Percentiles rank a stretch among this genome's conserved stretches.
Evolutionary conservation across 2,329 filamentous ascomycete genomes (phyloP).

Genomic region (Clonostachys byssicola): DNA sequence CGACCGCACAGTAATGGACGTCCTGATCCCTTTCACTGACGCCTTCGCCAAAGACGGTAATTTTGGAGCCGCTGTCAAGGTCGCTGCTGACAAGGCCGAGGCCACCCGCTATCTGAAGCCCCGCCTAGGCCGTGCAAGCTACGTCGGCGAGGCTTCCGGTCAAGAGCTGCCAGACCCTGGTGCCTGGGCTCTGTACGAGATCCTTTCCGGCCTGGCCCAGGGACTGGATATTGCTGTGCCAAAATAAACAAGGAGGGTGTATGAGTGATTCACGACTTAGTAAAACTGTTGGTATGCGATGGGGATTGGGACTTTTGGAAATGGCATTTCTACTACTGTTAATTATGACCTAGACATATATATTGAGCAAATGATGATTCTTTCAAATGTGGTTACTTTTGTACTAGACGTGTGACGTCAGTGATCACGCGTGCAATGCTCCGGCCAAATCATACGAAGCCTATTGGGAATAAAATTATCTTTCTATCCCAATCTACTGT

Average conservation of each 20-base stretch:
- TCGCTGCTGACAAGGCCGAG: slow-evolving; percentile 19
- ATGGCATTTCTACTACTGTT: too few species aligned
- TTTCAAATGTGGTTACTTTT: too few species aligned
- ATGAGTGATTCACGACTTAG: too few species aligned
- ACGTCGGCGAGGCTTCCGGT: slow-evolving; percentile 16
- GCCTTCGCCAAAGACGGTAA: slow-evolving; percentile 49
- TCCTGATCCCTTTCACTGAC: slow-evolving; percentile 64
- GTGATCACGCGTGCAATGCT: too few species aligned
- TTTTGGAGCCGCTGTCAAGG: slow-evolving; percentile 32
- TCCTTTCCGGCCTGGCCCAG: slow-evolving; percentile 1
- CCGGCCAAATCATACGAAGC: too few species aligned
- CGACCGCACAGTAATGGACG: slow-evolving; percentile 63
- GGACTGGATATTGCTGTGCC: not conserved
- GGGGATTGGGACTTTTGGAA: too few species aligned
- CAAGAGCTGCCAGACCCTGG: slow-evolving; percentile 20
- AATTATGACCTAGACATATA: too few species aligned
- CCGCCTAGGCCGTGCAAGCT: slow-evolving; percentile 18
- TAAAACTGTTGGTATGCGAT: too few species aligned
- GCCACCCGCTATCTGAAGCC: slow-evolving; percentile 16
- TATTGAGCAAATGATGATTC: too few species aligned
- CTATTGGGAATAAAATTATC: too few species aligned
- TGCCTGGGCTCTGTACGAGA: slow-evolving; percentile 22
- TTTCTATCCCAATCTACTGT: too few species aligned
- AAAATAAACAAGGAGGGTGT: not conserved
- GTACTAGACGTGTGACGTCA: too few species aligned